These are phyloP conservation scores for Casuarina equisetifolia DNA, from an alignment of 306 rosid species.

Conservation along the genomic window DNA sequence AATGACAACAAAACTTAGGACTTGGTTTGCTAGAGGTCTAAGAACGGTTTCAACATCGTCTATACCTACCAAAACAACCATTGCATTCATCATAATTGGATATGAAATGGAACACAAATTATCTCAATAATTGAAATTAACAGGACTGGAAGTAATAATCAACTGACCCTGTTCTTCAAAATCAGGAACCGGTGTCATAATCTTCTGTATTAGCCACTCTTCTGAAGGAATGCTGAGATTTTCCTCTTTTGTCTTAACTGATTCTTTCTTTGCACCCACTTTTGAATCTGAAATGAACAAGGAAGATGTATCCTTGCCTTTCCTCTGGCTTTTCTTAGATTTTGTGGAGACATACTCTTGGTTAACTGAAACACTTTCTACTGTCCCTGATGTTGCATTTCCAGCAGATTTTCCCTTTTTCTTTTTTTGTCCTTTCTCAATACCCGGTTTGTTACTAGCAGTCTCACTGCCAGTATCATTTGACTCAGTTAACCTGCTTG, in stretches of 20 bases:
- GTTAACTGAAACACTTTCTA: slow-evolving; percentile 54
- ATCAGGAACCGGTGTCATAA: slow-evolving; percentile 63
- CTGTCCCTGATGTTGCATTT: slow-evolving; percentile 36
- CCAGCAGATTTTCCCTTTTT: slow-evolving; percentile 71
- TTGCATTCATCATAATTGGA: slow-evolving; percentile 32
- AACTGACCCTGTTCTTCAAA: slow-evolving; percentile 83
- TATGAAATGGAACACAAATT: slow-evolving; percentile 14
- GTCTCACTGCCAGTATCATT: slow-evolving; percentile 49
- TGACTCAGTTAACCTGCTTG: slow-evolving; percentile 54
- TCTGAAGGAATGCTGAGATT: slow-evolving; percentile 69
- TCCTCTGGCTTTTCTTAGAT: no score
- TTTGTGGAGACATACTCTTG: no score
- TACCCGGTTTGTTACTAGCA: slow-evolving; percentile 50
- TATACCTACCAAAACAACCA: slow-evolving; percentile 53
- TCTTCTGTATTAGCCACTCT: slow-evolving; percentile 89
- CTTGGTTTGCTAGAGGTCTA: slow-evolving; percentile 38
- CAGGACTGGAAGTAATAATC: slow-evolving; percentile 29
- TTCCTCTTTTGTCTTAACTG: slow-evolving; percentile 64
- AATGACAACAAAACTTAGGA: no score
- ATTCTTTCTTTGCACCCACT: slow-evolving; percentile 64
- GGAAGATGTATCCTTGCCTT: no score
- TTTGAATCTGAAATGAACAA: slow-evolving; percentile 59
- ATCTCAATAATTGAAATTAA: neutral
- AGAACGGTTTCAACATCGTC: slow-evolving; percentile 71
- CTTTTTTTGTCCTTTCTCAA: slow-evolving; percentile 79